Percentiles rank a stretch among this genome's conserved stretches.
Conservation (phyloP, 148 eudicot genomes). For the Vaccinium myrtillus region DNA sequence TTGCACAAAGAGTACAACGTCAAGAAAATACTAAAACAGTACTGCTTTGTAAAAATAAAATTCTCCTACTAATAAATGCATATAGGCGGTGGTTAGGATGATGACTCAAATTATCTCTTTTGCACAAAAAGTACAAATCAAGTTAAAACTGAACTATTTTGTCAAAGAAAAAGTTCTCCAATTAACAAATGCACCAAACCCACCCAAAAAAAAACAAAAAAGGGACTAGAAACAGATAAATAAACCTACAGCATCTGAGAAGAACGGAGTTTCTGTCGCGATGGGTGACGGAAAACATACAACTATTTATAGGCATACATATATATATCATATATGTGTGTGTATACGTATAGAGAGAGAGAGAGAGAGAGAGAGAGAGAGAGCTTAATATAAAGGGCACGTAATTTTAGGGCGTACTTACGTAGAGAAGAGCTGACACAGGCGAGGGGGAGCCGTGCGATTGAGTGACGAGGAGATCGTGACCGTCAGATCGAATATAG, state of each 20-base stretch:
- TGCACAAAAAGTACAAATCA: not conserved
- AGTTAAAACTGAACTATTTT: not conserved
- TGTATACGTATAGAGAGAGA: not conserved
- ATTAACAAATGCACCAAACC: not conserved
- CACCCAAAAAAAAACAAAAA: not conserved
- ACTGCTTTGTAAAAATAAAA: too few species aligned
- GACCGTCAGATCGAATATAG: conserved; percentile 3
- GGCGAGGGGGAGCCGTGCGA: conserved; percentile 15
- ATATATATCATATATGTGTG: not conserved
- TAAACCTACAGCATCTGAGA: not conserved
- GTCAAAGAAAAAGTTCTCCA: not conserved
- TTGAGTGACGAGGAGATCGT: conserved; percentile 19
- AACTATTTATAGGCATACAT: not conserved
- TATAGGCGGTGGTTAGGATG: too few species aligned
- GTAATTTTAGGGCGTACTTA: not conserved
- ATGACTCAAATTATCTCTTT: not conserved
- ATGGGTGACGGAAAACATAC: not conserved
- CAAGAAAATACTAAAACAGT: too few species aligned
- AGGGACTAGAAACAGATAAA: not conserved
- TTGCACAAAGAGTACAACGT: too few species aligned
- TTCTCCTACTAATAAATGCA: too few species aligned
- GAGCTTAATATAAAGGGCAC: not conserved
- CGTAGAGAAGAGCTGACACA: conserved; percentile 15
- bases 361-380: not conserved
- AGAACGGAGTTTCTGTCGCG: not conserved